Evolutionary conservation across 306 rosid genomes (phyloP).

Genomic region (cucumber (Cucumis sativus)): DNA sequence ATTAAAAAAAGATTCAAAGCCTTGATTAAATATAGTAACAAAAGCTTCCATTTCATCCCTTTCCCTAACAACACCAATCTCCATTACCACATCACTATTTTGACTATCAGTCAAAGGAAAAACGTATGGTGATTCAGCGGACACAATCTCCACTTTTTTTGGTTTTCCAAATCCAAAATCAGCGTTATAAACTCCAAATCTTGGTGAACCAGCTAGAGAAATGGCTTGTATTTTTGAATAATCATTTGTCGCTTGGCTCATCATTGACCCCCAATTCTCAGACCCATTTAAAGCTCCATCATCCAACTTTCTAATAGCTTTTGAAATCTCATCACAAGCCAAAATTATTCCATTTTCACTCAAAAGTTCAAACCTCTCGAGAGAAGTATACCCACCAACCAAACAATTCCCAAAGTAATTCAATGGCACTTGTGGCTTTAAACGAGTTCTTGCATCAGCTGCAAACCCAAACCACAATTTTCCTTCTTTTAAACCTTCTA

Average conservation of each 20-base stretch:
- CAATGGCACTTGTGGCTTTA: not conserved
- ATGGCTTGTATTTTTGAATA: not conserved
- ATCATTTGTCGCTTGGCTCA: not conserved
- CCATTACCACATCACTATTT: not conserved
- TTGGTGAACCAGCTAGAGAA: not conserved
- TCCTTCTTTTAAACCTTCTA: not conserved
- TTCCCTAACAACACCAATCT: not conserved
- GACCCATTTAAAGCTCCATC: not conserved
- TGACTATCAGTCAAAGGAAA: not conserved
- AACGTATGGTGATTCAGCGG: not conserved
- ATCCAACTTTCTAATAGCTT: constrained; percentile 7
- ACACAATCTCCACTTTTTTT: not conserved
- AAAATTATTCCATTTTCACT: constrained; percentile 16
- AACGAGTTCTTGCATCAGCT: not conserved
- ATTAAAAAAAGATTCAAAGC: not conserved
- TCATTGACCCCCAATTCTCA: not conserved
- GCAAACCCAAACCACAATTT: not conserved
- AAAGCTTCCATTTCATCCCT: not conserved
- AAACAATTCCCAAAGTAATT: not conserved
- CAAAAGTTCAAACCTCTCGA: not conserved
- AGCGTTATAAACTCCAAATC: not conserved
- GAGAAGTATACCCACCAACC: not conserved
- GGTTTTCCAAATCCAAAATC: not conserved
- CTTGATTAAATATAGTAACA: not conserved
- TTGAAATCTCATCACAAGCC: constrained; percentile 12